Conservation (phyloP, 768 basidiomycete genomes). For the Phlegmacium glaucopus region DNA sequence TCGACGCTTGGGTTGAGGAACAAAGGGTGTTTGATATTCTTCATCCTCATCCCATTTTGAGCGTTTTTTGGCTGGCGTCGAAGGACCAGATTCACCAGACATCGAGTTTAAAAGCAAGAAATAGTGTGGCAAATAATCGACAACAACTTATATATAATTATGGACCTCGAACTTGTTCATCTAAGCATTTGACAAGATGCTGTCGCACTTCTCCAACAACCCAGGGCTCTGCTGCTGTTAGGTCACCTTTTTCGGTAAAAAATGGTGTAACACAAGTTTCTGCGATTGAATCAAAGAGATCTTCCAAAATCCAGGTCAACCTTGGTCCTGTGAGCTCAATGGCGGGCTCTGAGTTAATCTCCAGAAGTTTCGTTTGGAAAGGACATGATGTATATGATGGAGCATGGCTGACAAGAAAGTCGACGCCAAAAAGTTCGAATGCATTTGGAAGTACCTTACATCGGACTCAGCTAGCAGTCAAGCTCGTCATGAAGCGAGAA, state of each 20-base stretch:
- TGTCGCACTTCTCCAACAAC: constrained; percentile 47
- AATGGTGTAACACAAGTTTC: constrained; percentile 71
- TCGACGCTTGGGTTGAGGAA: constrained; percentile 52
- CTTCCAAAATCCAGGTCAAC: constrained; percentile 75
- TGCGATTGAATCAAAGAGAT: constrained; percentile 72
- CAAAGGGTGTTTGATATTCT: constrained; percentile 30
- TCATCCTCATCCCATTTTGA: constrained; percentile 69
- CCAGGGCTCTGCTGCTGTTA: constrained; percentile 31
- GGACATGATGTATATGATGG: constrained; percentile 13
- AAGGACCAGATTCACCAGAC: constrained; percentile 30
- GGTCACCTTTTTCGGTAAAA: constrained; percentile 25
- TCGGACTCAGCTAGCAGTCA: not conserved
- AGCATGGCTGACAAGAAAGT: constrained; percentile 71
- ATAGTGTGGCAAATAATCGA: not conserved
- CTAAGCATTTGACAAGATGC: constrained; percentile 67
- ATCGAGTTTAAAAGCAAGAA: constrained; percentile 1
- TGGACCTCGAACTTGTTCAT: constrained; percentile 43
- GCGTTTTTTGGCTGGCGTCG: constrained; percentile 66
- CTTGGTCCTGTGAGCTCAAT: constrained; percentile 90
- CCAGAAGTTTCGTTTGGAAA: constrained; percentile 73
- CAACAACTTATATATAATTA: not conserved
- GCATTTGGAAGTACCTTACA: constrained; percentile 79
- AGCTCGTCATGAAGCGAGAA: not conserved
- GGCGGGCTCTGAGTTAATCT: constrained; percentile 94
- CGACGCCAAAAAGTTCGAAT: constrained; percentile 94